Conservation (phyloP, 225 moss, liverwort and hornwort genomes). For the Anthoceros angustus region DNA sequence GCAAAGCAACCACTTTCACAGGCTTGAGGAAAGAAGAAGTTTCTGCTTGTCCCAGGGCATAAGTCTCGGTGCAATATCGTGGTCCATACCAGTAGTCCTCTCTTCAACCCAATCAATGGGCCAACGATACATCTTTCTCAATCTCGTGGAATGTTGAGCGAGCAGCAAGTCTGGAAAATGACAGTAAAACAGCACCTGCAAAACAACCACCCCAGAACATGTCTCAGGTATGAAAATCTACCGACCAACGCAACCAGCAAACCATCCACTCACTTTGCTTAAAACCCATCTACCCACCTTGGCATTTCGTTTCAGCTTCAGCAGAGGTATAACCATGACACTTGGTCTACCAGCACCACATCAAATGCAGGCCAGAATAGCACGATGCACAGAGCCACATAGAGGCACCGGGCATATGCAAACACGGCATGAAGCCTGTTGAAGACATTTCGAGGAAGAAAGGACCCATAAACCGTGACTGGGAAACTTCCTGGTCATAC, state of each 20-base stretch:
- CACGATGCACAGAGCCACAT: conserved; percentile 80
- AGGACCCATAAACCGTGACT: conserved; percentile 83
- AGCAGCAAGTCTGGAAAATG: conserved; percentile 96
- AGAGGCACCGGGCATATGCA: conserved; percentile 82
- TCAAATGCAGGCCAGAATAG: conserved; percentile 76
- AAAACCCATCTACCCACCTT: conserved; percentile 30
- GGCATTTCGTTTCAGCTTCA: conserved; percentile 50
- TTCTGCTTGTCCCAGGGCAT: background rate
- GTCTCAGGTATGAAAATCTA: background rate
- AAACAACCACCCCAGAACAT: background rate
- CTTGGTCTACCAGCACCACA: conserved; percentile 87
- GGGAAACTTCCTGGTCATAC: conserved; percentile 57
- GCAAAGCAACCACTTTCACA: background rate
- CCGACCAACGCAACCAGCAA: conserved; percentile 3
- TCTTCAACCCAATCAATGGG: conserved; percentile 96
- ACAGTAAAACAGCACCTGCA: conserved; percentile 91
- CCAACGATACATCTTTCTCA: conserved; percentile 75
- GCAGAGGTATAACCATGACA: conserved; percentile 73
- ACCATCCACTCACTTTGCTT: background rate
- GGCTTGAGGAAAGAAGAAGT: background rate
- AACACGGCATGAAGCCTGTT: conserved; percentile 77
- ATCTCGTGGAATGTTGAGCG: conserved; percentile 57
- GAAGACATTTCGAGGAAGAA: conserved; percentile 75
- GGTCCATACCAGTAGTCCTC: too few species aligned
- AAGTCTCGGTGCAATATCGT: too few species aligned